Conservation (phyloP, 768 basidiomycete species). For the Lactarius tabidus region DNA sequence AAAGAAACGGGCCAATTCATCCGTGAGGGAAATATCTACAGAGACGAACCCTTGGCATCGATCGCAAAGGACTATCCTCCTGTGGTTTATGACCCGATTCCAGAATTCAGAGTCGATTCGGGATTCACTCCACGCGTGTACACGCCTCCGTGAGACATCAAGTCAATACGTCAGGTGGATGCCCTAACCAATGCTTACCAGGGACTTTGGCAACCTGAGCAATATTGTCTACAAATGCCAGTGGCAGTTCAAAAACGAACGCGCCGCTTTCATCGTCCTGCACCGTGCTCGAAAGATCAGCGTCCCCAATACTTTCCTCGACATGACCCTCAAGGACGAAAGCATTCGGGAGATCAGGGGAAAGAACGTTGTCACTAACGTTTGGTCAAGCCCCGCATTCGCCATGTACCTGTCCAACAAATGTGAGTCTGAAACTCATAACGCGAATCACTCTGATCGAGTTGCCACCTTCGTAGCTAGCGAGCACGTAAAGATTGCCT, state of each 20-base stretch:
- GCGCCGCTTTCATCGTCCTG: conserved; percentile 12
- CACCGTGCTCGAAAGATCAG: conserved; percentile 8
- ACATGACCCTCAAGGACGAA: conserved; percentile 10
- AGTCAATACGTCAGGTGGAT: background rate
- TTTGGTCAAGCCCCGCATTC: conserved; percentile 17
- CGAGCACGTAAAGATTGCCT: conserved; percentile 17
- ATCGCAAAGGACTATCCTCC: conserved; percentile 14
- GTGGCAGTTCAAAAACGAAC: conserved; percentile 13
- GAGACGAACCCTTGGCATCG: conserved; percentile 17
- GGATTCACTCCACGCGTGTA: background rate
- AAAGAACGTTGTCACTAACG: conserved; percentile 15
- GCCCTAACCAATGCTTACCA: background rate
- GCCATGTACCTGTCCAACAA: conserved; percentile 22
- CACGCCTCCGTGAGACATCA: conserved; percentile 7
- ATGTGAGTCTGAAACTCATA: conserved; percentile 1
- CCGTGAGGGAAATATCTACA: conserved; percentile 19
- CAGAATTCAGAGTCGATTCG: conserved; percentile 12
- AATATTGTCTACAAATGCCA: conserved; percentile 15
- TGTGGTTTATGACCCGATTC: background rate
- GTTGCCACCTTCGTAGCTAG: background rate
- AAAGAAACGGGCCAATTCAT: conserved; percentile 15
- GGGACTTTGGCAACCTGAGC: conserved; percentile 7
- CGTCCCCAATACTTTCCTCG: conserved; percentile 10
- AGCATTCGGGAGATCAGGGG: conserved; percentile 7
- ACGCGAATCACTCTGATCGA: background rate